Conservation (phyloP, 306 rosid genomes). For the Cicer judaicum region DNA sequence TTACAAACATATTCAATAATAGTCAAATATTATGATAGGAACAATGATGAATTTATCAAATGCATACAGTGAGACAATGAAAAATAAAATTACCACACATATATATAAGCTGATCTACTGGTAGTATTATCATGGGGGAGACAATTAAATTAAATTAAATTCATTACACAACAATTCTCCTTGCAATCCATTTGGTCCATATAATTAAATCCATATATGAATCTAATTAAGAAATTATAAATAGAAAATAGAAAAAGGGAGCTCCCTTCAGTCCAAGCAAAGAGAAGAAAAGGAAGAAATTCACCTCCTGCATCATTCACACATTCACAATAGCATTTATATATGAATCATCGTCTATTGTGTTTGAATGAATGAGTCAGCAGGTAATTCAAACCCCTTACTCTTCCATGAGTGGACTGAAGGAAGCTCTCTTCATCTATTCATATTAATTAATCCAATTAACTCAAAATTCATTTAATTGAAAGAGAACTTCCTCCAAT, state of each 20-base stretch:
- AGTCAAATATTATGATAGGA: too few relatives aligned
- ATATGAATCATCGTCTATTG: slow-evolving; percentile 51
- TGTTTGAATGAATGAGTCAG: slow-evolving; percentile 97
- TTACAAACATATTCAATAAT: too few relatives aligned
- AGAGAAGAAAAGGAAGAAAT: slow-evolving; percentile 67
- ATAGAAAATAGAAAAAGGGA: slow-evolving; percentile 61
- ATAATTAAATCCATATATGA: background rate
- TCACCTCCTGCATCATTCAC: slow-evolving; percentile 95
- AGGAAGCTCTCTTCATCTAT: slow-evolving; percentile 80
- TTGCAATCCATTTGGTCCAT: too few relatives aligned
- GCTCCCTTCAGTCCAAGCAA: slow-evolving; percentile 99
- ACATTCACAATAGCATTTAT: slow-evolving; percentile 69
- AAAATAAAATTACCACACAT: too few relatives aligned
- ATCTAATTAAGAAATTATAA: background rate
- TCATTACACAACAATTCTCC: too few relatives aligned
- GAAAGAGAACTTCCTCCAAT: background rate
- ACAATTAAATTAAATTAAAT: too few relatives aligned
- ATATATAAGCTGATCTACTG: too few relatives aligned
- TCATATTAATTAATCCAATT: background rate
- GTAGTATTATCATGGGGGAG: too few relatives aligned
- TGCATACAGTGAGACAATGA: background rate
- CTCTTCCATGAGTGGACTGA: slow-evolving; percentile 93
- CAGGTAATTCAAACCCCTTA: slow-evolving; percentile 77
- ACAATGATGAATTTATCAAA: background rate
- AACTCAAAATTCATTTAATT: background rate